Evolutionary conservation across 495 filamentous ascomycete species (phyloP).

Genomic region (Chaetomium fimeti): DNA sequence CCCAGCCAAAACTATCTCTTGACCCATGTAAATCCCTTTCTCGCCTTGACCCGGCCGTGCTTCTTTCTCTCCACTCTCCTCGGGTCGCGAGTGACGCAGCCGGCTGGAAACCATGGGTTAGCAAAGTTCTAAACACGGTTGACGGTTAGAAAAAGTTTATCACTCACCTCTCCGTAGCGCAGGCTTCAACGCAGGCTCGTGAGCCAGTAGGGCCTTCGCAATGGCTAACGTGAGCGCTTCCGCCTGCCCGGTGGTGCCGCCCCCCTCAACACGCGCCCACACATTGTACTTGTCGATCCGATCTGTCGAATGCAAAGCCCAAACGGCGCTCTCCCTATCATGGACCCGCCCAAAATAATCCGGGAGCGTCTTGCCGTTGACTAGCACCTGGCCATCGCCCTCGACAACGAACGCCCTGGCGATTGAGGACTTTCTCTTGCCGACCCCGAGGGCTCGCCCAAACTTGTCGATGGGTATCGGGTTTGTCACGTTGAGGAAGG

Average conservation of each 20-base stretch:
- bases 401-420: conserved; percentile 86
- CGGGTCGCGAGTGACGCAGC: conserved; percentile 85
- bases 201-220: conserved; percentile 80
- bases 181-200: conserved; percentile 88
- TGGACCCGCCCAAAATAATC: conserved; percentile 82
- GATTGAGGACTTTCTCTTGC: conserved; percentile 78
- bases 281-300: conserved; percentile 96
- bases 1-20: conserved; percentile 60
- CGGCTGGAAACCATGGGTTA: conserved; percentile 58
- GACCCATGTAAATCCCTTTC: conserved; percentile 98
- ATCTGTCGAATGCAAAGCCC: conserved; percentile 80
- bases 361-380: conserved; percentile 82
- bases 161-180: conserved; percentile 81
- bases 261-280: conserved; percentile 77
- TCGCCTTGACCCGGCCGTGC: conserved; percentile 88
- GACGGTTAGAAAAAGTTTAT: not conserved
- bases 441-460: conserved; percentile 73
- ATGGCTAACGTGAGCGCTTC: conserved; percentile 93
- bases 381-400: conserved; percentile 80
- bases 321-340: conserved; percentile 91
- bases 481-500: conserved; percentile 58
- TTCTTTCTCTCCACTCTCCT: conserved; percentile 98
- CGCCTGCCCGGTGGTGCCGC: conserved; percentile 91
- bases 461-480: conserved; percentile 63
- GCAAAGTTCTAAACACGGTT: conserved; percentile 19